Evolutionary conservation across 495 filamentous ascomycete genomes (phyloP).

Genomic region (Aspergillus steynii): DNA sequence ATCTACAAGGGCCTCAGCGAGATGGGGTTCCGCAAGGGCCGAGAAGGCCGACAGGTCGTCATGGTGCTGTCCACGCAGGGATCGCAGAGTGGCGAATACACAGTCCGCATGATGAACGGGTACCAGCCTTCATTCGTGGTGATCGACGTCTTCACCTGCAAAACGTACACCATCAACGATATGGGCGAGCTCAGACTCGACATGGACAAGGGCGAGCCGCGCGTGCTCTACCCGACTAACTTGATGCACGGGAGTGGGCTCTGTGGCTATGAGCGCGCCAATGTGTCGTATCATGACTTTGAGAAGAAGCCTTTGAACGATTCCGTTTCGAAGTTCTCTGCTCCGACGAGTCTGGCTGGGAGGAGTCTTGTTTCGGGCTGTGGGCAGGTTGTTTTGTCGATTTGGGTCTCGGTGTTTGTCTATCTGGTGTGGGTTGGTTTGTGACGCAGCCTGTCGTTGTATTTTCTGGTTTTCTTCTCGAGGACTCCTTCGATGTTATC

Average conservation of each 20-base stretch:
- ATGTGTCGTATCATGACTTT: conserved; percentile 19
- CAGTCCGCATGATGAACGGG: conserved; percentile 42
- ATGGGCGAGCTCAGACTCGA: conserved; percentile 45
- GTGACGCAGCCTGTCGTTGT: too few relatives aligned
- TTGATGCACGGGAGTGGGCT: conserved; percentile 38
- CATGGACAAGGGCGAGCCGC: conserved; percentile 52
- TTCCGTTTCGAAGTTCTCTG: neutral
- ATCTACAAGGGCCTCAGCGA: conserved; percentile 57
- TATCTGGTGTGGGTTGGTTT: too few relatives aligned
- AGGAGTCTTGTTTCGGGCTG: neutral
- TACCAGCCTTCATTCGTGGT: conserved; percentile 36
- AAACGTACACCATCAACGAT: conserved; percentile 39
- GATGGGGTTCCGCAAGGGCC: conserved; percentile 65
- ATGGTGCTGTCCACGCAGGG: conserved; percentile 62
- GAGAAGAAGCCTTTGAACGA: conserved; percentile 11
- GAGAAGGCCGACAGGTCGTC: conserved; percentile 53
- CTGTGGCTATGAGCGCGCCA: conserved; percentile 29
- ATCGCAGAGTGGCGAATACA: conserved; percentile 37
- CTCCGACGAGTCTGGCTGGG: neutral
- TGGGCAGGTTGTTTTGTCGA: neutral
- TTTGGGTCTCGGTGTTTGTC: neutral
- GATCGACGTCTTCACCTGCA: conserved; percentile 54
- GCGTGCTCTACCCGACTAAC: conserved; percentile 41
- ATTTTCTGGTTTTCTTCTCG: too few relatives aligned
- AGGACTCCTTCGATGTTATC: too few relatives aligned